Percentiles rank a stretch among this genome's conserved stretches.
Evolutionary conservation across 2,329 filamentous ascomycete species (phyloP).

Genomic region (Bipolaris oryzae): DNA sequence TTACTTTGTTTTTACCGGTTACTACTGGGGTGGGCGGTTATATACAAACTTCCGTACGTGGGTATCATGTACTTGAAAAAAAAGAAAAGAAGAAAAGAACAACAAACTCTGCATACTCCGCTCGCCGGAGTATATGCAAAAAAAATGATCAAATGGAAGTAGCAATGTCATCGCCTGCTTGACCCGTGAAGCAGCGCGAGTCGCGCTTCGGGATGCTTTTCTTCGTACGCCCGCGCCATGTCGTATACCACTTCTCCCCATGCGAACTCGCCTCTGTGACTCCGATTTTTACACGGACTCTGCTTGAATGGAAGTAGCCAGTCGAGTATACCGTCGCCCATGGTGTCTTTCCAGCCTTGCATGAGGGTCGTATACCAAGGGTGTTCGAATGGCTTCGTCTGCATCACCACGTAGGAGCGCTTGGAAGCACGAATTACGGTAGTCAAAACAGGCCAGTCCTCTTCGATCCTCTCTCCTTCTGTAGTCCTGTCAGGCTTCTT

Average conservation of each 20-base stretch:
- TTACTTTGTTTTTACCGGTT: conserved; percentile 1
- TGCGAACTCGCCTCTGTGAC: conserved; percentile 69
- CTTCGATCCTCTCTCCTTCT: conserved; percentile 7
- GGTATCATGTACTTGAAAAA: conserved; percentile 25
- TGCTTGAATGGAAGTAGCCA: conserved; percentile 80
- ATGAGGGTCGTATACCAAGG: conserved; percentile 78
- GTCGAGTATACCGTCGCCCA: conserved; percentile 73
- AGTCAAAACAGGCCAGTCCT: conserved; percentile 22
- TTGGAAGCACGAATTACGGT: conserved; percentile 6
- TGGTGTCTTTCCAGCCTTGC: conserved; percentile 77
- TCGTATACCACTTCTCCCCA: conserved; percentile 65
- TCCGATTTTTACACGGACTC: conserved; percentile 76
- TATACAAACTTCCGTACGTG: conserved; percentile 8
- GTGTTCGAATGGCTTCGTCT: conserved; percentile 75
- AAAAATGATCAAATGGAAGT: background rate
- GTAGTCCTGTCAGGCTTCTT: conserved; percentile 3
- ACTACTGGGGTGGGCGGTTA: background rate
- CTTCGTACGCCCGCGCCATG: conserved; percentile 37
- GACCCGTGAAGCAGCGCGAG: conserved; percentile 26
- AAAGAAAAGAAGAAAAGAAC: conserved; percentile 19
- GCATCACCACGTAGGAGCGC: conserved; percentile 74
- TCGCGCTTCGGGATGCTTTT: conserved; percentile 27
- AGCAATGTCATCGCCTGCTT: conserved; percentile 2
- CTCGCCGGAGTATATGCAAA: too few species aligned
- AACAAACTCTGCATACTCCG: background rate